A percentile compares a stretch with the other conserved stretches of the same genome.
These are phyloP conservation scores for Phytophthora sp. DNA, from an alignment of 352 stramenopile species.

Conservation along the genomic window DNA sequence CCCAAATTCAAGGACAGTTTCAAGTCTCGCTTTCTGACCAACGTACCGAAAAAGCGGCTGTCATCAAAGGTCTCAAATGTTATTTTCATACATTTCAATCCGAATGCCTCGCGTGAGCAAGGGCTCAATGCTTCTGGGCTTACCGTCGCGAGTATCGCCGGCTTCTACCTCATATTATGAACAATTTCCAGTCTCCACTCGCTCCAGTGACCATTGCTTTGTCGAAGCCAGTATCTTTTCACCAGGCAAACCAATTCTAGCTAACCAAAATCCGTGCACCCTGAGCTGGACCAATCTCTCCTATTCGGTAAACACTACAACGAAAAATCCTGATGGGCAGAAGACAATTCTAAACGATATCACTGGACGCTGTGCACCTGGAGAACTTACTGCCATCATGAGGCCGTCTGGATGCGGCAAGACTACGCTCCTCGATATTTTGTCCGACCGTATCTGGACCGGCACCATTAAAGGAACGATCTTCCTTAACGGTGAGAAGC, in stretches of 20 bases:
- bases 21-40: not conserved
- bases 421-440: constrained; percentile 70
- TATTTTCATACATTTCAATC: too few relatives aligned
- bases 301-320: constrained; percentile 21
- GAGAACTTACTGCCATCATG: constrained; percentile 70
- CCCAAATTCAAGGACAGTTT: not conserved
- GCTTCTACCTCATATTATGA: constrained; percentile 1
- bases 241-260: not conserved
- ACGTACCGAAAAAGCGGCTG: not conserved
- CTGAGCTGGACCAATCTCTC: constrained; percentile 25
- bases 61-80: not conserved
- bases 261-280: constrained; percentile 15
- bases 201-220: constrained; percentile 6
- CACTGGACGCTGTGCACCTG: constrained; percentile 54
- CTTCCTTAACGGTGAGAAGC: constrained; percentile 48
- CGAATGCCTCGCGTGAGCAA: too few relatives aligned
- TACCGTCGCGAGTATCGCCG: not conserved
- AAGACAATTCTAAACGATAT: constrained; percentile 65
- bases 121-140: too few relatives aligned
- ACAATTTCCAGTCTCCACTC: constrained; percentile 4
- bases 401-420: constrained; percentile 67
- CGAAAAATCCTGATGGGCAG: constrained; percentile 22
- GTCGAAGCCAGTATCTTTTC: not conserved
- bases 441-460: constrained; percentile 48
- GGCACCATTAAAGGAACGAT: constrained; percentile 48